Conservation (phyloP, 2,329 filamentous ascomycete species). For the Immersiporthe knoxdaviesiana region DNA sequence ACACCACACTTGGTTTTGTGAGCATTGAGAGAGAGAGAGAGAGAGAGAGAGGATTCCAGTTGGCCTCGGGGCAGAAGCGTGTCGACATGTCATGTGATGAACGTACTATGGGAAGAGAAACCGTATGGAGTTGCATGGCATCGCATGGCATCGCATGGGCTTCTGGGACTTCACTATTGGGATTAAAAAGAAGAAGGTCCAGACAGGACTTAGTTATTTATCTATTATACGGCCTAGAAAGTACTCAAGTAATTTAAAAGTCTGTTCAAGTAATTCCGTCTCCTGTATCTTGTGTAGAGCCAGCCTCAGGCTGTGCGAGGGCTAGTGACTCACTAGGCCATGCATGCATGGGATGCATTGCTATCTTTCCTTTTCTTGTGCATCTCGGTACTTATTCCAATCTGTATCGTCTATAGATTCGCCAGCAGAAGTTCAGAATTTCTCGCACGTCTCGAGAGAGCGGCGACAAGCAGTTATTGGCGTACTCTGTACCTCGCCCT, state of each 20-base stretch:
- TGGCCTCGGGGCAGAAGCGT: not conserved
- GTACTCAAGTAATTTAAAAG: not conserved
- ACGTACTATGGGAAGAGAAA: not conserved
- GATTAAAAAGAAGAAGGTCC: not conserved
- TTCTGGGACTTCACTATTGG: not conserved
- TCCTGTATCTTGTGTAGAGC: too few relatives aligned
- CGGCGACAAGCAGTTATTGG: not conserved
- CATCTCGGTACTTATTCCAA: too few relatives aligned
- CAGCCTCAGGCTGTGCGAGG: too few relatives aligned
- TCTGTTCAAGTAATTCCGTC: conserved; percentile 6
- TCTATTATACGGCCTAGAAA: not conserved
- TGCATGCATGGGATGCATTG: too few relatives aligned
- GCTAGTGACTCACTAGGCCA: too few relatives aligned
- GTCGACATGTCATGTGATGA: not conserved
- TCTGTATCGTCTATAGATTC: too few relatives aligned
- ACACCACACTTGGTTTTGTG: not conserved
- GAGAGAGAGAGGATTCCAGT: not conserved
- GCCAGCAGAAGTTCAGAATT: too few relatives aligned
- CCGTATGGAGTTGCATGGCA: not conserved
- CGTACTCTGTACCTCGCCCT: too few relatives aligned
- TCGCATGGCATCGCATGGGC: not conserved
- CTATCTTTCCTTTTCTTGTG: too few relatives aligned
- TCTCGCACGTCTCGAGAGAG: too few relatives aligned
- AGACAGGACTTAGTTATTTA: not conserved
- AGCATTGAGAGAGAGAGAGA: not conserved